Conservation (phyloP, 2,329 filamentous ascomycete species). For the Phoma sp. region DNA sequence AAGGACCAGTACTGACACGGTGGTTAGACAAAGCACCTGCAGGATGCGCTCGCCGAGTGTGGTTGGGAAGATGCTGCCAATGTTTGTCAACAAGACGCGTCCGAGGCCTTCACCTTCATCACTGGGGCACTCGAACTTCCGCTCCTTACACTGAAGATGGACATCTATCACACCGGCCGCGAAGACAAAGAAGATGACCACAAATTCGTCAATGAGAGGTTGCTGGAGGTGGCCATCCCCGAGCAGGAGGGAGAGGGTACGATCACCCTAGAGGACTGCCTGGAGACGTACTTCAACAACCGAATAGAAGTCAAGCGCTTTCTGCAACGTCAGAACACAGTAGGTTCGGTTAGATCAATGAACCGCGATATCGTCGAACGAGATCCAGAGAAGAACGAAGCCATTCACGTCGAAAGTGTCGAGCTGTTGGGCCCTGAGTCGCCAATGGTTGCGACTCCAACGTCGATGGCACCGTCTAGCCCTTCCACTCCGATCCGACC, state of each 20-base stretch:
- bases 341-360: slow-evolving; percentile 54
- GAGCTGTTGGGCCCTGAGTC: slow-evolving; percentile 47
- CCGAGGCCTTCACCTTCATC: slow-evolving; percentile 94
- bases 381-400: slow-evolving; percentile 45
- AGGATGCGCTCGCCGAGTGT: slow-evolving; percentile 80
- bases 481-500: slow-evolving; percentile 39
- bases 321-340: slow-evolving; percentile 65
- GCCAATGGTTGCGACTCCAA: slow-evolving; percentile 43
- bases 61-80: slow-evolving; percentile 84
- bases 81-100: slow-evolving; percentile 89
- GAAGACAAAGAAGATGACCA: slow-evolving; percentile 85
- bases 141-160: slow-evolving; percentile 87
- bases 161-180: slow-evolving; percentile 90
- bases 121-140: slow-evolving; percentile 88
- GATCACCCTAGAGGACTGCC: slow-evolving; percentile 84
- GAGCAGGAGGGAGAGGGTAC: slow-evolving; percentile 69
- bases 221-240: slow-evolving; percentile 90
- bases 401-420: slow-evolving; percentile 52
- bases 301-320: slow-evolving; percentile 86
- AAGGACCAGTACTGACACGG: slow-evolving; percentile 1
- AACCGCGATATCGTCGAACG: slow-evolving; percentile 33
- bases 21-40: slow-evolving; percentile 75
- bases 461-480: slow-evolving; percentile 30
- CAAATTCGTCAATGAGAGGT: slow-evolving; percentile 89
- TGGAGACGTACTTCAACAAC: slow-evolving; percentile 95